Base-by-base conservation (phyloP, 108 stramenopile genomes). In the Chaetoceros tenuissimus region DNA sequence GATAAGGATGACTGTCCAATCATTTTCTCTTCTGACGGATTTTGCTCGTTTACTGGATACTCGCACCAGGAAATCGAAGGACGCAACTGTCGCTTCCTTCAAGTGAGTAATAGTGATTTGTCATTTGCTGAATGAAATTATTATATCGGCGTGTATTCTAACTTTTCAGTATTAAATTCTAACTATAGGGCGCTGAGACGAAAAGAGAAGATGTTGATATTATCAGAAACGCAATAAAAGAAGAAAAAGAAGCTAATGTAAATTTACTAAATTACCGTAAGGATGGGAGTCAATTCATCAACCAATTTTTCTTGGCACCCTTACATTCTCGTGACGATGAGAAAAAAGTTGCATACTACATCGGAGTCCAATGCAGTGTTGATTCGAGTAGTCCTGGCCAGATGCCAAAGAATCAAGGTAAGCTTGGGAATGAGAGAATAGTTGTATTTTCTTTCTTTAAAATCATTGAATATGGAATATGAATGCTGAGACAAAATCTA, bases 191-290 rank as follows among this genome's bases (percentile, higher is more conserved):
- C 16, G 17, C 28, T 20, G 56, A 53, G 19, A 72, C 66, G 26
- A 18, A 44, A 3, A 44, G 46, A 24, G 48, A 54, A 3, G 73
- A 74, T 48, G 48, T 69, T 24, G 28, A 51, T 3, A 31, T 46
- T 28, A 74, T 74, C 20, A 30, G 43, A 17, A 24, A 55, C 0
- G 68, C 68, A 3, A 45, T 74, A 8, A 69, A 74, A 40, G 13
- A 46, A 20, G 63, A 74, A 26, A 66, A 28, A 28, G 73, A 74
- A 27, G 58, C 53, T 25, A 59, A 58, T 24, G 64, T 74, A 7
- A 74, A 67, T 52, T 25, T 74, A 30, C 27, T 74, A 10, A 74
- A 74, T 54, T 69, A 74, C 53, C 57, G 57, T 24, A 74, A 69
- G 29, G 73, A 74, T 59, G 73, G 73, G 16, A 65, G 59, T 2